A percentile compares a stretch with the other conserved stretches of the same genome.
phyloP scores from a whole-genome alignment of 2,329 filamentous ascomycete species.

The Colletotrichum acutatum region DNA sequence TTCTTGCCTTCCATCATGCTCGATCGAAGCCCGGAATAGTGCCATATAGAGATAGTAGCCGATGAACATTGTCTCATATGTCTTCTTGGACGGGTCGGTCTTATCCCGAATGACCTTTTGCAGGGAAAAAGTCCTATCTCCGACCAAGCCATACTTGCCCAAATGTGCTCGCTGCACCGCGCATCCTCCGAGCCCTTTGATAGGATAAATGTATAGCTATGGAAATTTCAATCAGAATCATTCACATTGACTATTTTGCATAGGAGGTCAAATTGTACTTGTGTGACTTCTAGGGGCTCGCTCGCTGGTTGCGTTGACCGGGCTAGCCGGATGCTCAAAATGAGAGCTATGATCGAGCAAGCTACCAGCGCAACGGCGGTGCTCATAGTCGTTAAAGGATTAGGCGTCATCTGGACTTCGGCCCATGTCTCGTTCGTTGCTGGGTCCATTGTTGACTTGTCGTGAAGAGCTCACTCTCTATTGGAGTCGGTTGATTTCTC shows the following conservation, averaged over 20 bases:
- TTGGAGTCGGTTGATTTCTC: not conserved
- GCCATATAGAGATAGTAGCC: conserved; percentile 4
- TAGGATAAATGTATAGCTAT: conserved; percentile 8
- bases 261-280: not conserved
- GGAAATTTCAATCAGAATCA: not conserved
- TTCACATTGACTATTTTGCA: not conserved
- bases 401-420: not conserved
- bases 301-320: not conserved
- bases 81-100: not conserved
- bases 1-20: not conserved
- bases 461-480: not conserved
- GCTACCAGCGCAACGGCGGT: not conserved
- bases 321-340: not conserved
- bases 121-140: conserved; percentile 4
- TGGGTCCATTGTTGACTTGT: not conserved
- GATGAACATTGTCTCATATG: not conserved
- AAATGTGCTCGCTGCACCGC: not conserved
- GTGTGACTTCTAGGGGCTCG: conserved; percentile 5
- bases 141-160: not conserved
- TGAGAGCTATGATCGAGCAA: not conserved
- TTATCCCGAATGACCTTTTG: not conserved
- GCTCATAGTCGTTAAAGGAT: not conserved
- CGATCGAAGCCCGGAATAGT: not conserved
- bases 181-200: conserved; percentile 6
- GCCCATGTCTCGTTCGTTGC: not conserved